These are phyloP conservation scores for Diaporthe sp. DNA, from an alignment of 2,329 filamentous ascomycete species.

Conservation along the genomic window DNA sequence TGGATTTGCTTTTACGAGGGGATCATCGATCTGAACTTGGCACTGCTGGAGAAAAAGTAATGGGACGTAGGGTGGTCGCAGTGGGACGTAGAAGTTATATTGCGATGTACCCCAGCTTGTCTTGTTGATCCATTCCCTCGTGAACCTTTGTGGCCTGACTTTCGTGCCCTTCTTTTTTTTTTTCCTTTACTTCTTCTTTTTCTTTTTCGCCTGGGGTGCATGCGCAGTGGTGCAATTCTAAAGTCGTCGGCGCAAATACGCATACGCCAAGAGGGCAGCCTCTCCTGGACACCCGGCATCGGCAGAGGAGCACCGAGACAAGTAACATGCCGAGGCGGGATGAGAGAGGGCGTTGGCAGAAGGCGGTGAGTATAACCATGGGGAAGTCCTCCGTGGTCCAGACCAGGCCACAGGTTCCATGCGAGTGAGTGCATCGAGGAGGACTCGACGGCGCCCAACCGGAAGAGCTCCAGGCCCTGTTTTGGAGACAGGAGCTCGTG, in stretches of 20 bases:
- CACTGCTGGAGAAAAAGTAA: neutral
- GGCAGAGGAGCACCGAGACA: constrained; percentile 1
- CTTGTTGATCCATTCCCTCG: neutral
- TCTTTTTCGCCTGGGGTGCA: neutral
- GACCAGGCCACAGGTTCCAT: neutral
- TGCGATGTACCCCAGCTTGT: neutral
- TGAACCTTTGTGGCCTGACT: neutral
- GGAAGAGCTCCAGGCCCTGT: constrained; percentile 19
- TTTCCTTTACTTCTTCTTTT: no score
- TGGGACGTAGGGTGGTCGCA: neutral
- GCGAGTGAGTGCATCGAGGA: constrained; percentile 7
- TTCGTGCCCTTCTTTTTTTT: no score
- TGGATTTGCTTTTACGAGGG: constrained; percentile 13
- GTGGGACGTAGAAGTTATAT: neutral
- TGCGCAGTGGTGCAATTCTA: no score
- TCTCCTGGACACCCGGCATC: neutral
- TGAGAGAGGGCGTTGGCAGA: neutral
- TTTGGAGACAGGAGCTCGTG: neutral
- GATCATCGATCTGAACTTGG: constrained; percentile 4
- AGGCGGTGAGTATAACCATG: neutral
- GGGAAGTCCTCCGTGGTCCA: neutral
- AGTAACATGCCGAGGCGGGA: neutral
- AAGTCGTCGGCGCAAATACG: neutral
- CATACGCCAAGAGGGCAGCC: neutral
- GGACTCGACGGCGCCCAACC: neutral